Base-by-base conservation (phyloP, 1,139 yeast species). In the Wickerhamiella infanticola region DNA sequence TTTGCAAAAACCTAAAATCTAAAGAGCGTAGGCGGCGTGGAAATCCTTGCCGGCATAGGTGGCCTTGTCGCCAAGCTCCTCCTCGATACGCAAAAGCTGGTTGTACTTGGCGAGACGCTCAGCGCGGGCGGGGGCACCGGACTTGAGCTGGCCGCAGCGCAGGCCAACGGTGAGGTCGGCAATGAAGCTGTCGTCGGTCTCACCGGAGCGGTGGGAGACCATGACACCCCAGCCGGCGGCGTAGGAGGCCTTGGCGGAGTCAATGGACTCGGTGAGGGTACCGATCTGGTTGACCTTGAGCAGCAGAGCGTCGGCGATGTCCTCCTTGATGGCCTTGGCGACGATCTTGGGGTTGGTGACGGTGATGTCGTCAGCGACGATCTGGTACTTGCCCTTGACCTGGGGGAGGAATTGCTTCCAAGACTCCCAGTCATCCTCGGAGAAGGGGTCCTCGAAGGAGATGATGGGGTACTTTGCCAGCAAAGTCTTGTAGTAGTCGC, bases 121-220 rank as follows among this genome's bases (percentile, higher is more conserved):
- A 58, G 95, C 84, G 77, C 97, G 85, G 60, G 95, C 94, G 67
- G 96, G 95, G 65, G 97, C 96, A 80, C 97, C 97, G 60, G 95
- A 82, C 86, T 88, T 88, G 71, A 88, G 81, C 77, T 88, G 95
- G 68, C 95, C 96, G 59, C 94, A 65, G 78, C 96, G 83, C 68
- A 88, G 76, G 74, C 96, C 97, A 62, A 88, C 95, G 60, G 86
- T 74, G 67, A 88, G 77, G 72, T 88, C 96, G 65, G 97, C 96
- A 71, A 88, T 86, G 75, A 83, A 80, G 60, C 94, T 81, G 73
- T 88, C 97, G 75, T 88, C 97, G 58, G 96, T 86, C 78, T 88
- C 97, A 74, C 97, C 97, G 59, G 95, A 85, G 77, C 94, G 81
- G 81, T 83, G 94, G 62, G 94, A 82, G 63, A 85, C 95, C 94